Base-by-base conservation (phyloP, 116 monocot species). In the Posidonia oceanica region DNA sequence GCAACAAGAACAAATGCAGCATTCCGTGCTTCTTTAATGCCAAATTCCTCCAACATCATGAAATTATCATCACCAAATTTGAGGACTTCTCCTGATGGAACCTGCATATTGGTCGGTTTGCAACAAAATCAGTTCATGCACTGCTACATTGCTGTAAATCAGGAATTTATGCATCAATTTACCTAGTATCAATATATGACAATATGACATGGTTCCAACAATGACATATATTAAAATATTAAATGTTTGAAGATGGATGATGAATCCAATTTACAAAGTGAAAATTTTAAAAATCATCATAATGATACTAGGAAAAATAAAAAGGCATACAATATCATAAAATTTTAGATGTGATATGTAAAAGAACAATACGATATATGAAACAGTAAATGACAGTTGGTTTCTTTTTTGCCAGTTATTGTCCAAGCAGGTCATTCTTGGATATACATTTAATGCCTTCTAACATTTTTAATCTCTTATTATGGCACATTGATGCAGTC, bases 1-100 rank as follows among this genome's bases (percentile, higher is more conserved):
- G 95, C 95, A 59, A 95, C 95, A 84, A 91, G 91, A 69, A 91
- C 91, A 86, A 95, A 95, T 69, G 88, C 85, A 63, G 91, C 86
- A 51, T 81, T 72, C 1, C 59, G 59, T 38, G 78, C 95, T 88
- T 91, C 91, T 78, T 73, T 86, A 36, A 88, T 52, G 3, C 95
- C 95, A 73, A 37, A 71, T 58, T 84, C 81, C 84, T 95, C 95
- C 36, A 95, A 81, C 52, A 54, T 84, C 21, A 85, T 73, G 58
- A 95, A 95, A 64, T 88, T 85, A 48, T 91, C 91, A 84, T 88
- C 91, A 72, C 95, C 95, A 79, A 91, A 91, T 51, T 64, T 86
- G 63, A 95, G 77, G 36, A 83, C 58, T 65, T 95, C 95, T 57
- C 95, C 95, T 61, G 88, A 83, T 71, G 95, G 95, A 74, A 95